Evolutionary conservation across 176 grass and related monocot species (phyloP), one percentile per base, ranked within the genome.

Genomic region (Pontederia crassipes): DNA sequence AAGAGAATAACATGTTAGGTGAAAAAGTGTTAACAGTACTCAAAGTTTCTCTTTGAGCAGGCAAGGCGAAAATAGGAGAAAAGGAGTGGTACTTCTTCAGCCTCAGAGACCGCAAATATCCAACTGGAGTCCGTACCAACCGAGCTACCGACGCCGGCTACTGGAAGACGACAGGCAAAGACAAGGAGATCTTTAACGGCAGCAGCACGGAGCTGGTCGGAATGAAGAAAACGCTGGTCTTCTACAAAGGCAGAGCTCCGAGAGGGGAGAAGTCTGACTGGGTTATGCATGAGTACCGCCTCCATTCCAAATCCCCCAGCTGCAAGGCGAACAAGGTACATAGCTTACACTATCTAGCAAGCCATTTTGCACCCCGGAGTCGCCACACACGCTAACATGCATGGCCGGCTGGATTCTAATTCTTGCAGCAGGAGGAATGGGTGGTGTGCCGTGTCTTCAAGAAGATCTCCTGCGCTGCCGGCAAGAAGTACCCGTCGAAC

Each of bases 51-150:
- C 11, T 24, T 10, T 12, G 14, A 4, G n/a, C 51, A 58, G 55
- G 55, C 10, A 58, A 20, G 26, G 55, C 55, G 10, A 58, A 58
- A 24, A 58, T 58, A 8, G 55, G 55, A 12, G 55, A 58, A 12
- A 58, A 59, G 57, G 57, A 59, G 18, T 59, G 57, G 57, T 59
- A 59, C 18, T 59, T 59, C 57, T 59, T 59, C 57, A 59, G 20
- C 57, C 24, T 29, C 11, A 20, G 57, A 27, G 57, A 59, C 9
- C 57, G 57, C 17, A 59, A 59, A 5, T 59, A 59, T 27, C 57
- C 57, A 10, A 59, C 57, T 10, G 57, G 57, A 28, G 10, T 59
- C 0, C 17, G 57, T 13, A 59, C 57, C 27, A 59, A 59, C 10
- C 57, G 57, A 28, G 57, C 57, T 12, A 59, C 57, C 26, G 12